These are phyloP conservation scores for Diaporthe aspalathi DNA, from an alignment of 2,329 filamentous ascomycete species.

Conservation along the genomic window DNA sequence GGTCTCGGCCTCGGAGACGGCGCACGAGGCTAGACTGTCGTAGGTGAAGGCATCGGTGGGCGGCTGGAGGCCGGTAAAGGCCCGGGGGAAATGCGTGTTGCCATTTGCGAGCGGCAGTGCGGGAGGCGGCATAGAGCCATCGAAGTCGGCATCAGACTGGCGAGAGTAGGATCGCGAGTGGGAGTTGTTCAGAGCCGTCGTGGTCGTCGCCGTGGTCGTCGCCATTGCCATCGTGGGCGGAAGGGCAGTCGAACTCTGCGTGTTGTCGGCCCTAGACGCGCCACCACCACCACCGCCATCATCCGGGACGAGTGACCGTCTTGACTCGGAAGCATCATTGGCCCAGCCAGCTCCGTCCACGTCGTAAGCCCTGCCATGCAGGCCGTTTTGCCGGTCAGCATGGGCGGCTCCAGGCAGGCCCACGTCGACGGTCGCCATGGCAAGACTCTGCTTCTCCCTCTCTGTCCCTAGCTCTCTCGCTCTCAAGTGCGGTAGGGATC, in stretches of 20 bases:
- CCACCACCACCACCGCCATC: background rate
- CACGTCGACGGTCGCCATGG: constrained; percentile 36
- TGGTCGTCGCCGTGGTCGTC: background rate
- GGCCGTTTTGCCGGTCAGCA: background rate
- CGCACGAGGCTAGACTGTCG: constrained; percentile 34
- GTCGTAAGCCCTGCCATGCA: background rate
- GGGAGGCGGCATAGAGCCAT: constrained; percentile 4
- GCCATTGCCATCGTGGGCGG: background rate
- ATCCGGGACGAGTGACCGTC: background rate
- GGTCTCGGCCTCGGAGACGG: constrained; percentile 39
- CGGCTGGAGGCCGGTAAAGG: background rate
- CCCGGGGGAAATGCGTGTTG: background rate
- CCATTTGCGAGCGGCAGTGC: background rate
- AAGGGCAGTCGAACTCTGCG: background rate
- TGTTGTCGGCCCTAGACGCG: background rate
- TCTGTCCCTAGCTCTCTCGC: constrained; percentile 15
- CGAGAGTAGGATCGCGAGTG: background rate
- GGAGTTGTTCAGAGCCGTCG: background rate
- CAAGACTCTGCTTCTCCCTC: constrained; percentile 1
- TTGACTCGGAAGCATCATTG: background rate
- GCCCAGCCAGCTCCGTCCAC: background rate
- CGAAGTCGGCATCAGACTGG: background rate
- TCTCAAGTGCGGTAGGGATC: background rate
- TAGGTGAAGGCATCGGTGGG: background rate
- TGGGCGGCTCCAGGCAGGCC: constrained; percentile 24